Base-by-base conservation (phyloP, 148 eudicot genomes). In the Linanthus parryae region DNA sequence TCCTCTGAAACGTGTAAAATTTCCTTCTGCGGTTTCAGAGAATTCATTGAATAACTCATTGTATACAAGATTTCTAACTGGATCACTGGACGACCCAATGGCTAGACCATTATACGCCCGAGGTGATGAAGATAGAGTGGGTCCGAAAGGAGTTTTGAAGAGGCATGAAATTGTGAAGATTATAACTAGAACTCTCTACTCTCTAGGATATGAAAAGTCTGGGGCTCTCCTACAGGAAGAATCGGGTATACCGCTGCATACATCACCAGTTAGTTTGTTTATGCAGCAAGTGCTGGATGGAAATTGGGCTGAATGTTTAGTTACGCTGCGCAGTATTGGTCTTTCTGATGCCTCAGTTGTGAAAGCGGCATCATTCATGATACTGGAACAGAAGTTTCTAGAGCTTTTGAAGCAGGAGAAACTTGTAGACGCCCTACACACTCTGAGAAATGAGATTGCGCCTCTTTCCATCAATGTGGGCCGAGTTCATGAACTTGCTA, bases 371-470 rank as follows among this genome's bases (percentile, higher is more conserved):
- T 73, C 83, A 39, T 75, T 87, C 64, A 48, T 78, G 52, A 81
- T 88, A 55, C 60, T 84, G 61, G 92, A 84, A 52, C 92, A 84
- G 54, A 88, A 88, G 68, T 76, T 73, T 58, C 61, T 81, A 13
- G 85, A 84, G 62, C 75, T 75, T 55, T 63, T 84, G 63, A 68
- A 70, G 40, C 50, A 42, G 41, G 81, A 63, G 47, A 78, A 71
- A 45, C 40, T 64, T 26, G 62, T 57, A 69, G 95, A 68, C 10
- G 92, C 95, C 64, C 57, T 83, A 58, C 38, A 49, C 40, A 78
- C 88, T 35, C 51, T 87, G 36, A 83, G 88, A 58, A 75, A 74
- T 62, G 78, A 87, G 69, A 87, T 87, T 56, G 70, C 65, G n/a
- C 85, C 85, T 26, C 63, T 83, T 52, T 64, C 68, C 33, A 57